A percentile compares a stretch with the other conserved stretches of the same genome.
These are phyloP conservation scores for Ballota nigra DNA, from an alignment of 257 asterid genomes.

Conservation along the genomic window DNA sequence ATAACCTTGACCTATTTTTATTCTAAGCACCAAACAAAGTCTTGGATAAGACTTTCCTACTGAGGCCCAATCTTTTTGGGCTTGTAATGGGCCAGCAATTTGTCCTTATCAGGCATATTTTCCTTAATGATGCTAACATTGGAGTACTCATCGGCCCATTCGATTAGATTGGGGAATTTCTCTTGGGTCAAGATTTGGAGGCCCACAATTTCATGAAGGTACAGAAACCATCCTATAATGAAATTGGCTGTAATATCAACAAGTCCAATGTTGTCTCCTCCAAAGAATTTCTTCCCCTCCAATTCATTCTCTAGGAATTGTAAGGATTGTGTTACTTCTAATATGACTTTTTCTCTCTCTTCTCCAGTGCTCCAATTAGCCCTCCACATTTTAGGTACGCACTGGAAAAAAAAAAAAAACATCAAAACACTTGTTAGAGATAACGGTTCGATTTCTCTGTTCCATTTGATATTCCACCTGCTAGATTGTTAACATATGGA, in stretches of 20 bases:
- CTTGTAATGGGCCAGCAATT: conserved; percentile 3
- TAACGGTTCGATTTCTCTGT: too few relatives aligned
- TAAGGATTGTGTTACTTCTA: conserved; percentile 35
- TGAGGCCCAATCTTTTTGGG: not conserved
- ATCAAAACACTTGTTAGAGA: too few relatives aligned
- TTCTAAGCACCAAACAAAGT: too few relatives aligned
- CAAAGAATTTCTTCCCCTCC: conserved; percentile 45
- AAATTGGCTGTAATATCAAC: conserved; percentile 38
- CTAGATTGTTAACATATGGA: too few relatives aligned
- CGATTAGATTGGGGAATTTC: conserved; percentile 33
- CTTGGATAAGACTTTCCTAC: too few relatives aligned
- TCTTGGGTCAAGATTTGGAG: conserved; percentile 36
- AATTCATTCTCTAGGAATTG: conserved; percentile 36
- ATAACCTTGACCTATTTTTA: too few relatives aligned
- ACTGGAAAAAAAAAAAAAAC: conserved; percentile 27
- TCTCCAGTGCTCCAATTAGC: conserved; percentile 37
- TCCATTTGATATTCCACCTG: too few relatives aligned
- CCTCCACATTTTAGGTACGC: conserved; percentile 22
- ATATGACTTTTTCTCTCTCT: conserved; percentile 43
- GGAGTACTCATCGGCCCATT: conserved; percentile 34
- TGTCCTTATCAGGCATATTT: conserved; percentile 35
- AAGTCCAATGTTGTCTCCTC: conserved; percentile 45
- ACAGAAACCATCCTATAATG: conserved; percentile 30
- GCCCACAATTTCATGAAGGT: conserved; percentile 24
- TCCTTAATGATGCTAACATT: conserved; percentile 28